Evolutionary conservation across 2,329 filamentous ascomycete genomes (phyloP), one percentile per base, ranked within the genome.

Genomic region (Pezizomycotina sp.): DNA sequence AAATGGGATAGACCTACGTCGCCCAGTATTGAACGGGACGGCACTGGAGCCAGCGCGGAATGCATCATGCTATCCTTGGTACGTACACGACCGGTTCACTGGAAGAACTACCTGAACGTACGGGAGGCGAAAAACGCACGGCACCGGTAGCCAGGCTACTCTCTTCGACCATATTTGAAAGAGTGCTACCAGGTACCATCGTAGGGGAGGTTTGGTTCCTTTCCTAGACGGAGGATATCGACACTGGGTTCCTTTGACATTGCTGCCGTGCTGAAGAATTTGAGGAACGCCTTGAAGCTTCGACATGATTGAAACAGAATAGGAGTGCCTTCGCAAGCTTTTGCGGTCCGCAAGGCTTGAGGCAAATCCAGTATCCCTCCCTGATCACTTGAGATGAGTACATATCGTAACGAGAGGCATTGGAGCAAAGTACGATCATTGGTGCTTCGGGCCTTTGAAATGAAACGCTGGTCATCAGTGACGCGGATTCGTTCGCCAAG

Each of bases 261-360:
- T 24, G 8, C 8, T 24, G 40, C 31, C 5, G 35, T 27, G 26
- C 31, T 38, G 31, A 43, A 1, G 31, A 38, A 25, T 43, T 31
- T 6, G 34, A 38, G 4, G 27, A 43, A 13, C 31, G 24, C 15
- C 40, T 38, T n/a, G 30, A 34, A 12, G 28, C 32, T 45, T 50
- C 16, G 35, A 38, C 35, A 46, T 44, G 19, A 48, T 45, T 35
- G 2, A 57, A 34, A 26, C 55, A 56, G n/a, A 51, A 45, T 7
- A 47, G 41, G 7, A 60, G 45, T 2, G 54, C 55, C 31, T 52
- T 54, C 4, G 55, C 55, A 14, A 61, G 52, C 43, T 60, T 60
- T 33, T 54, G 51, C 4, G 58, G 58, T 4, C 58, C 59, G 28
- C 57, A 57, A 5, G 56, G 55, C 28, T 59, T 54, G 5, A 53